Evolutionary conservation across 1,284 basidiomycete species (phyloP), one percentile per base, ranked within the genome.

Genomic region (Ceratobasidium sp.): DNA sequence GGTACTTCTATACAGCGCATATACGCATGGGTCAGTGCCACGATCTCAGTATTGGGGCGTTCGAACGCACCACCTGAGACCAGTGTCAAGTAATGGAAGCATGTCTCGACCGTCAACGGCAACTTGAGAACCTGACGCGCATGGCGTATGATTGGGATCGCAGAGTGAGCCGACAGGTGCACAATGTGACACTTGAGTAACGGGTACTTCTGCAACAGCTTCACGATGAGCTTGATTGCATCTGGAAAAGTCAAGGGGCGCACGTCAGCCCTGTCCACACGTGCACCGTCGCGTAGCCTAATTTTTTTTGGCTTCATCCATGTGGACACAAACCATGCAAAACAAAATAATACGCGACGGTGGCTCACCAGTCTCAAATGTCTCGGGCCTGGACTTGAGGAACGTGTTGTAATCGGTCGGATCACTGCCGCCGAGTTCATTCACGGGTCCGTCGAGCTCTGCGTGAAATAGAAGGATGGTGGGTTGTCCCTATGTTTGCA

Each of bases 41-140:
- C 31, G 31, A 34, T 34, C 31, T 6, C 31, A 34, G 31, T 34
- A 34, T 34, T 34, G 37, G 49, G 46, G 19, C 93, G 88, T 73
- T 87, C 39, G 19, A 11, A 58, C 65, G 13, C 81, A 75, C 86
- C 84, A 0, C 90, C 85, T 34, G 88, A 84, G 7, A 75, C 74
- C 22, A 94, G 86, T 78, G 89, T 89, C 46, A 97, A 88, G 83
- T 98, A 98, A 83, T 98, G 95, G 83, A 96, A 96, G 83, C 95
- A 97, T 0, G 96, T 98, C 84, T 98, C 96, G 74, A 95, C 92
- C 0, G 94, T 94, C 68, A 96, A 83, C 49, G 89, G 89, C 34
- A 90, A 81, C 3, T 81, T 80, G 8, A 83, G 78, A 0, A 90
- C 89, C 2, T 84, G 81, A 77, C 86, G 89, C 1, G 94, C 94